A percentile compares a stretch with the other conserved stretches of the same genome.
Conservation (phyloP, 129 eudicot genomes). For the Glebionis coronaria region DNA sequence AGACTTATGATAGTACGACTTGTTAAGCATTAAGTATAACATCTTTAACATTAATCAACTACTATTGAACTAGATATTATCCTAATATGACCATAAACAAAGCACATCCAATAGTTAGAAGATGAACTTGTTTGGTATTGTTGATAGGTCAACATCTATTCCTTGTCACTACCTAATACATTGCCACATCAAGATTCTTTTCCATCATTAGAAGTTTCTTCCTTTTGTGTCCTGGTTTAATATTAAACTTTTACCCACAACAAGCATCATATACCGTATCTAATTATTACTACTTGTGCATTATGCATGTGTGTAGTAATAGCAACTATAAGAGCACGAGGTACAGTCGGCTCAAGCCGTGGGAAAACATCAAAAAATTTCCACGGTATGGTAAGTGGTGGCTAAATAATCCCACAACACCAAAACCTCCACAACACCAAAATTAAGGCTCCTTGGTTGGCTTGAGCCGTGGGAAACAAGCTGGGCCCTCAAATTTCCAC, state of each 20-base stretch:
- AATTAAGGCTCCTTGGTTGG: too few species aligned
- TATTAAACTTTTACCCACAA: conserved; percentile 3
- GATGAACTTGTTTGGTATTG: conserved; percentile 71
- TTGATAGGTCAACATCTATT: conserved; percentile 92
- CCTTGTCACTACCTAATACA: conserved; percentile 74
- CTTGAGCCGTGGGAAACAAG: too few species aligned
- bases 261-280: conserved; percentile 4
- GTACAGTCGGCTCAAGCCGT: too few species aligned
- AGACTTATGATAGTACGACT: not conserved
- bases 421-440: too few species aligned
- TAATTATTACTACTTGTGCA: not conserved
- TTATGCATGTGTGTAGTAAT: too few species aligned
- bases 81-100: conserved; percentile 30
- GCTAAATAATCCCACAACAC: too few species aligned
- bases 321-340: too few species aligned
- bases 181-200: conserved; percentile 75
- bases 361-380: too few species aligned
- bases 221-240: conserved; percentile 22
- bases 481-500: too few species aligned
- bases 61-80: conserved; percentile 9
- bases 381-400: too few species aligned
- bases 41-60: conserved; percentile 17
- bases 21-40: not conserved
- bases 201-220: conserved; percentile 45
- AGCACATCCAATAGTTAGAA: conserved; percentile 37